Conservation (phyloP, 306 rosid genomes). For the Heteromeles arbutifolia region DNA sequence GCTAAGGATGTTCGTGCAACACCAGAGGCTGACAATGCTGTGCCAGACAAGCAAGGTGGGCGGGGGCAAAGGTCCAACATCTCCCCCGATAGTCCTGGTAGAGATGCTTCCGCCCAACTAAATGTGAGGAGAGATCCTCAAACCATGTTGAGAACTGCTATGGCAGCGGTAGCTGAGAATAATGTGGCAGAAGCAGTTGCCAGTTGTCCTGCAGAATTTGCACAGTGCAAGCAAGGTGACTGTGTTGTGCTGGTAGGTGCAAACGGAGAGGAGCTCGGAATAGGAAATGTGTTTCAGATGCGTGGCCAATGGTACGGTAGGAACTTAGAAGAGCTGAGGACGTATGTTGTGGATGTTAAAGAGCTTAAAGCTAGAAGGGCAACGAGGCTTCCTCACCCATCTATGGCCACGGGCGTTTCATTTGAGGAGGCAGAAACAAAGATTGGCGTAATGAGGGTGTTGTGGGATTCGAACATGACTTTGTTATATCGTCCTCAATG, state of each 20-base stretch:
- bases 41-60: conserved; percentile 48
- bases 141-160: conserved; percentile 20
- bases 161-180: conserved; percentile 24
- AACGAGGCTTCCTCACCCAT: conserved; percentile 51
- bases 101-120: conserved; percentile 24
- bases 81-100: conserved; percentile 48
- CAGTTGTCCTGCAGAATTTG: conserved; percentile 23
- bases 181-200: conserved; percentile 25
- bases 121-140: conserved; percentile 44
- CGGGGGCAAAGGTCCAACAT: conserved; percentile 30
- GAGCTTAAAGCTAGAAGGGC: conserved; percentile 58
- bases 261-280: conserved; percentile 52
- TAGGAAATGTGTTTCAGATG: conserved; percentile 57
- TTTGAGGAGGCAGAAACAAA: conserved; percentile 66
- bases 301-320: conserved; percentile 63
- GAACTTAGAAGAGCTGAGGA: conserved; percentile 47
- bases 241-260: conserved; percentile 36
- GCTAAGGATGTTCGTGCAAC: conserved; percentile 57
- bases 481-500: conserved; percentile 28
- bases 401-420: conserved; percentile 52
- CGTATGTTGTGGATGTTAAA: conserved; percentile 53
- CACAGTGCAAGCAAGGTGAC: conserved; percentile 53
- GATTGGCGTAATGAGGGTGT: conserved; percentile 66
- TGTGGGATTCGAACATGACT: conserved; percentile 65
- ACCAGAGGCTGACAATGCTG: conserved; percentile 39